Base-by-base conservation (phyloP, 257 asterid species). In the Petunia axillaris region DNA sequence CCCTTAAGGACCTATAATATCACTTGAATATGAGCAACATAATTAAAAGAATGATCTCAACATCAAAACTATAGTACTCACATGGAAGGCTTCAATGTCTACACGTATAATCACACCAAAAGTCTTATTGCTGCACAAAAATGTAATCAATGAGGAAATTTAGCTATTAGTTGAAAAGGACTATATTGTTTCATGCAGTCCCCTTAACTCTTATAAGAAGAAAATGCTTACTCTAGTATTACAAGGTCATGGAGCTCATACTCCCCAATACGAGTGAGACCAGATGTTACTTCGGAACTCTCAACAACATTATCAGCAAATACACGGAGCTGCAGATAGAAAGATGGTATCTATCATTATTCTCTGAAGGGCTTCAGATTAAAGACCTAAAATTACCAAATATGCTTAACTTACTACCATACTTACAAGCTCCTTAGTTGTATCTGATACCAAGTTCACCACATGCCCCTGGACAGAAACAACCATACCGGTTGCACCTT, bases 401-500 rank as follows among this genome's bases (percentile, higher is more conserved):
- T 41, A 6, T 48, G 67, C 46, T 44, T 55, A 57, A 78, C 91
- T 65, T 93, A 96, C 99, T 48, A 64, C 46, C 40, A 53, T 53
- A 78, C 91, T 65, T 93, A 96, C 99, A 82, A 91, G 91, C 82
- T 92, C 99, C 86, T 94, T 94, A n/a, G 99, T 96, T 8, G 98
- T 91, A 85, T 96, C 99, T 25, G 99, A 96, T 43, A 96, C 98
- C 81, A 94, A 79, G 87, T 94, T 91, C 76, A 96, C 99, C 83
- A 96, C 94, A 85, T 96, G 99, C 41, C 98, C 97, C 88, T 96
- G 93, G 80, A 96, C 96, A 9, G 98, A 92, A 81, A 92, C 98
- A 64, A 94, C 99, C 99, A 96, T 94, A 46, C 99, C 98, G 58
- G 98, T 96, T 25, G 98, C 98, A 83, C 99, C 99, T 87, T 94